A percentile compares a stretch with the other conserved stretches of the same genome.
Evolutionary conservation across 2,329 filamentous ascomycete species (phyloP).

Genomic region (Penicillium fuscoglaucum): DNA sequence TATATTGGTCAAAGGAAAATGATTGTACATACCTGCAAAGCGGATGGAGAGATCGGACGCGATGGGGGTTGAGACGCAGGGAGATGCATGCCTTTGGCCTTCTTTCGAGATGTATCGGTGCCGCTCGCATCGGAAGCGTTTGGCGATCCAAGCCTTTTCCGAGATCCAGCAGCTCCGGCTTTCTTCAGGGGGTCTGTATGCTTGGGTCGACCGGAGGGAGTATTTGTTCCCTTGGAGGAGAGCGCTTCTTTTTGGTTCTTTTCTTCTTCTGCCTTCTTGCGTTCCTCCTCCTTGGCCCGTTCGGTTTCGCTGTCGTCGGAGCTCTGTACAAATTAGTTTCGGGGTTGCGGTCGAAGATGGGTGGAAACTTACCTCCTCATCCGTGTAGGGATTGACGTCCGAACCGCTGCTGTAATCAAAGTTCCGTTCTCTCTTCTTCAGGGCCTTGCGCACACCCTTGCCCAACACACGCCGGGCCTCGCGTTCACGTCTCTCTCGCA

Average conservation of each 20-base stretch:
- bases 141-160: constrained; percentile 84
- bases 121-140: constrained; percentile 88
- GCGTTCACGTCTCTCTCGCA: constrained; percentile 63
- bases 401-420: constrained; percentile 78
- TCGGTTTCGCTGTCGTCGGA: constrained; percentile 67
- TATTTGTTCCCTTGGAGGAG: constrained; percentile 71
- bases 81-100: constrained; percentile 67
- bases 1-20: background rate
- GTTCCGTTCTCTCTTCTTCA: constrained; percentile 83
- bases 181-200: constrained; percentile 55
- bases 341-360: background rate
- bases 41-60: constrained; percentile 66
- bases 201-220: constrained; percentile 61
- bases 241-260: constrained; percentile 53
- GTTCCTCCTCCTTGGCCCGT: constrained; percentile 59
- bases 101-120: constrained; percentile 82
- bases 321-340: constrained; percentile 42
- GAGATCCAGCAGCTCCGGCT: constrained; percentile 50
- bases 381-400: constrained; percentile 58
- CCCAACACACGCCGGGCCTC: constrained; percentile 69
- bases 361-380: constrained; percentile 47
- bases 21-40: constrained; percentile 48
- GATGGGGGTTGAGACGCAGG: constrained; percentile 37
- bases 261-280: constrained; percentile 59
- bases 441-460: constrained; percentile 74